Evolutionary conservation across 1,139 yeast species (phyloP).

Genomic region (Candida sanyaensis): DNA sequence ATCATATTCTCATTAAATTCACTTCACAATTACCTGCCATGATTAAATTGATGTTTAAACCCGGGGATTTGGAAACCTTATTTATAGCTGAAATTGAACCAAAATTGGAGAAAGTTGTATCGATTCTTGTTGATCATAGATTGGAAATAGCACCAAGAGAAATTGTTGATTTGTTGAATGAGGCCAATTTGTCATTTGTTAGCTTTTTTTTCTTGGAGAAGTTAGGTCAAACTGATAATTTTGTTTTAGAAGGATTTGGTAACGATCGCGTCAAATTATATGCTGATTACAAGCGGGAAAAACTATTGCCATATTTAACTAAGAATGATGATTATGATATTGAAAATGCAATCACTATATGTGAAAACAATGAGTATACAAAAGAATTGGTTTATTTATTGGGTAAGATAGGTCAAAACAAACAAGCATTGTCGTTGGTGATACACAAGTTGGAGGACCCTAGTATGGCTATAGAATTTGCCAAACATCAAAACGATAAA

Average conservation of each 20-base stretch:
- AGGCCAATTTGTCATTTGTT: conserved; percentile 48
- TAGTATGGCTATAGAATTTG: conserved; percentile 77
- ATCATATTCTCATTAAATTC: conserved; percentile 62
- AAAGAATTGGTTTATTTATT: conserved; percentile 80
- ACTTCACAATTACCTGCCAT: conserved; percentile 53
- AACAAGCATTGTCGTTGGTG: conserved; percentile 72
- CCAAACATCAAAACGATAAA: conserved; percentile 66
- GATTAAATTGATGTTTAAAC: conserved; percentile 47
- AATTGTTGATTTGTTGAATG: conserved; percentile 51
- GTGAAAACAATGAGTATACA: conserved; percentile 52
- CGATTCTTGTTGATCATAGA: conserved; percentile 61
- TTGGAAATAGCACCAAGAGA: conserved; percentile 60
- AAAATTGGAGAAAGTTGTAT: conserved; percentile 46
- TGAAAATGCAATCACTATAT: conserved; percentile 63
- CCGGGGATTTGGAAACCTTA: conserved; percentile 23
- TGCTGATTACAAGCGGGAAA: conserved; percentile 57
- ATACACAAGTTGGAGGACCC: conserved; percentile 80
- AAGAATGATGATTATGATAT: conserved; percentile 61
- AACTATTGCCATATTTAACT: conserved; percentile 53
- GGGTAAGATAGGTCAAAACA: conserved; percentile 82
- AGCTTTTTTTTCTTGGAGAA: conserved; percentile 63
- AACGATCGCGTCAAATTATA: conserved; percentile 66
- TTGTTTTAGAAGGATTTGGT: conserved; percentile 56
- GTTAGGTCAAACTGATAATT: conserved; percentile 55
- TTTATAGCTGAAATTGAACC: conserved; percentile 46